These are phyloP conservation scores for Alternaria dauci DNA, from an alignment of 2,329 filamentous ascomycete species.

Conservation along the genomic window DNA sequence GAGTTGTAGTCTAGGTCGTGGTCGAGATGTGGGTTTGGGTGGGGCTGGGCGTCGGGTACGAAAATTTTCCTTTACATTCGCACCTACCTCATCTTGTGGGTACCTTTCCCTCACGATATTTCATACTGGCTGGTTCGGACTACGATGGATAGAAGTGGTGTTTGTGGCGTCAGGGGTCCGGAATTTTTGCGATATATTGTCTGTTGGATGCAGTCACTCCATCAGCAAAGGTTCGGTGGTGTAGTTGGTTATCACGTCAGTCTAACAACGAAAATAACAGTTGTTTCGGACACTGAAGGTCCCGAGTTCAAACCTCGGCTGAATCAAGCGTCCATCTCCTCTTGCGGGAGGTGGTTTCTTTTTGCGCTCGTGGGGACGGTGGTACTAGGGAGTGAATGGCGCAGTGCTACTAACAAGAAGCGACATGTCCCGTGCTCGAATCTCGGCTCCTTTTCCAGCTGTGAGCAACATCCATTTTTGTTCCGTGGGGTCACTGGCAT, in stretches of 20 bases:
- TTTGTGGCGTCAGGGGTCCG: neutral
- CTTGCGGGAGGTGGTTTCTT: neutral
- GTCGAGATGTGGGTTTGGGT: neutral
- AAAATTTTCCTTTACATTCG: neutral
- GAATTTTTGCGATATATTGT: neutral
- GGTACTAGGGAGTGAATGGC: neutral
- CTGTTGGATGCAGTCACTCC: neutral
- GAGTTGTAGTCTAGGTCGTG: neutral
- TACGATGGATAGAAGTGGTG: too few relatives aligned
- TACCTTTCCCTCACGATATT: neutral
- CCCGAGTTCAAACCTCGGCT: constrained; percentile 4
- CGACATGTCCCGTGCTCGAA: neutral
- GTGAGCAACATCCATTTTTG: neutral
- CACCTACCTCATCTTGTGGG: neutral
- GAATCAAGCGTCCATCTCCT: neutral
- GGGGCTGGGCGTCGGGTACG: neutral
- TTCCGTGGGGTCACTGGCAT: neutral
- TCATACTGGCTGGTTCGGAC: neutral
- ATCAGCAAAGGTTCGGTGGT: constrained; percentile 45
- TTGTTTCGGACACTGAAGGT: constrained; percentile 5
- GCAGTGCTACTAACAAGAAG: neutral
- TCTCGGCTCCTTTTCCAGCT: neutral
- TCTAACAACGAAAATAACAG: constrained; percentile 48
- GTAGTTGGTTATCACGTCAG: constrained; percentile 60
- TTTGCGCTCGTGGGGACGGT: neutral